Base-by-base conservation (phyloP, 1,284 basidiomycete genomes). In the Ustilago trichophora region DNA sequence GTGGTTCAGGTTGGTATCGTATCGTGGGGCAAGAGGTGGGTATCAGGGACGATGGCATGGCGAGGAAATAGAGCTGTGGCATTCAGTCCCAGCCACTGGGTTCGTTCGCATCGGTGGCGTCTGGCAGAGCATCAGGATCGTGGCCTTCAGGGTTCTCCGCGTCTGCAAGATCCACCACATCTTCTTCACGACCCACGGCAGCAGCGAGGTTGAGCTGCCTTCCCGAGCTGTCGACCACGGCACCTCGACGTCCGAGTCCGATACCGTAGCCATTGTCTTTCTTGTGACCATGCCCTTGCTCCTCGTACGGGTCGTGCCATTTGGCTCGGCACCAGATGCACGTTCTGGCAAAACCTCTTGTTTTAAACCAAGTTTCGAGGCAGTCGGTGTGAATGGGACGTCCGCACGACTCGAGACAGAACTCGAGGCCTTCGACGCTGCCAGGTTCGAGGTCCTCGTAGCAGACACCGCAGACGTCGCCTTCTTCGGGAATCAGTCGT, bases 271-370 rank as follows among this genome's bases (percentile, higher is more conserved):
- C 66, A 10, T 51, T 8, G n/a, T 50, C 19, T n/a, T 37, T 19
- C 25, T 13, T 24, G 16, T 26, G 31, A 16, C 26, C 8, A 25
- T 16, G 19, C 57, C 8, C 19, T 24, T n/a, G 3, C 22, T 16
- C 33, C 33, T 2, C 7, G 5, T 13, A 13, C 12, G 53, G 19
- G 10, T 40, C 45, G 27, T 50, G 54, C 65, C 65, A 62, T 15
- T 19, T 50, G 11, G 60, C 66, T 29, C 66, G 51, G 25, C 66
- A 69, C 66, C 66, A 69, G 22, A 69, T 64, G 42, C 66, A 69
- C 3, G 66, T 66, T 16, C 26, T 32, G 4, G 31, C 40, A 22
- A 32, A 59, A 25, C 56, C 50, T 4, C 56, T 38, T 11, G 42
- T 59, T 6, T 50, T 48, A 52, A 59, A 52, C 66, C 66, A 69